These are phyloP conservation scores for Solanum neorickii DNA, from an alignment of 257 asterid genomes.

Conservation along the genomic window DNA sequence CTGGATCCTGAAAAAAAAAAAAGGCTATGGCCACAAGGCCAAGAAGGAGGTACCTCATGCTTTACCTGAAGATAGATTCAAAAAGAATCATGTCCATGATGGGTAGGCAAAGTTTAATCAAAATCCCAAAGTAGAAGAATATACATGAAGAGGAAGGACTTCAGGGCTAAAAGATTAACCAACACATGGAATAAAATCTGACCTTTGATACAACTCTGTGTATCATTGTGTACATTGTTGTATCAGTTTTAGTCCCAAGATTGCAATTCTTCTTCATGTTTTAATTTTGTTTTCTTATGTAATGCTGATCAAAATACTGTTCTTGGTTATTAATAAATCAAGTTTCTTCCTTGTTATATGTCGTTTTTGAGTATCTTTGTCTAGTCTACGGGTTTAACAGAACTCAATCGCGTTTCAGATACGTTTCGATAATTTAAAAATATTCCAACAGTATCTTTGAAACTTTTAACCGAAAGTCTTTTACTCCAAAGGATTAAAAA, in stretches of 20 bases:
- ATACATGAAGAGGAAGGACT: conserved; percentile 1
- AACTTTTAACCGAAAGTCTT: neutral
- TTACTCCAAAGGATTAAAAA: neutral
- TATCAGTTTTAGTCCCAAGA: neutral
- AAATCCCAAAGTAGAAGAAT: neutral
- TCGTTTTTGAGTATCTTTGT: neutral
- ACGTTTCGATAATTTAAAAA: neutral
- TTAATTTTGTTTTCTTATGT: neutral
- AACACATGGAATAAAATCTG: neutral
- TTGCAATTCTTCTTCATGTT: neutral
- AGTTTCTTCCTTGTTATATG: neutral
- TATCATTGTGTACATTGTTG: neutral
- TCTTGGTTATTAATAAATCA: neutral
- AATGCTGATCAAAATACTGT: neutral
- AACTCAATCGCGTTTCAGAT: neutral
- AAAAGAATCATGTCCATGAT: conserved; percentile 8
- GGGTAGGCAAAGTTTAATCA: neutral
- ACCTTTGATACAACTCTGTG: neutral
- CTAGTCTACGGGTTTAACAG: neutral
- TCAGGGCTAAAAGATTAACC: neutral
- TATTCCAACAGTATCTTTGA: neutral
- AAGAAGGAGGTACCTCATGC: neutral
- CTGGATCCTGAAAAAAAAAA: neutral
- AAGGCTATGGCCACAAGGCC: neutral
- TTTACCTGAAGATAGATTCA: conserved; percentile 9